Evolutionary conservation across 75 land plant species (phyloP).

Genomic region (Ceratopteris richardii): DNA sequence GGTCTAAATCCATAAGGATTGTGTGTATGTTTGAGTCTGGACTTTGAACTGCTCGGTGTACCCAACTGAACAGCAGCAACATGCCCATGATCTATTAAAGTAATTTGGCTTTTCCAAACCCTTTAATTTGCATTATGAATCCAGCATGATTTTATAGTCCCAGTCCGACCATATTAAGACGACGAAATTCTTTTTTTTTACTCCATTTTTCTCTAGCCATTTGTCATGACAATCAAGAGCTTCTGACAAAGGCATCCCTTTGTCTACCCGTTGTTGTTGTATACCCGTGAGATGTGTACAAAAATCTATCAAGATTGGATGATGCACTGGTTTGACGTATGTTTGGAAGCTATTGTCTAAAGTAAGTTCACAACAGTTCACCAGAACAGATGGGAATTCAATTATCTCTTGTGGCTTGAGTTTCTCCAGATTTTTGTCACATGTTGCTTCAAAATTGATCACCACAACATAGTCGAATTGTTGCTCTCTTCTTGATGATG

Average conservation of each 20-base stretch:
- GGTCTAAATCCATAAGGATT: no score
- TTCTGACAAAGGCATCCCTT: conserved; percentile 65
- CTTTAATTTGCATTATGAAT: conserved; percentile 76
- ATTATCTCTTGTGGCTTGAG: conserved; percentile 86
- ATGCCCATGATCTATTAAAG: conserved; percentile 71
- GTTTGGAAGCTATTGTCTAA: conserved; percentile 68
- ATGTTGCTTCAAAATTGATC: conserved; percentile 94
- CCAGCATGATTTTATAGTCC: conserved; percentile 87
- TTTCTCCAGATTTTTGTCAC: conserved; percentile 43
- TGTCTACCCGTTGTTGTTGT: conserved; percentile 66
- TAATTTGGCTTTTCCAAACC: conserved; percentile 72
- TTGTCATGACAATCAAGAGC: conserved; percentile 81
- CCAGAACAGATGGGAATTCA: conserved; percentile 85
- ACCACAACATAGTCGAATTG: conserved; percentile 91
- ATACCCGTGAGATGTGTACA: conserved; percentile 79
- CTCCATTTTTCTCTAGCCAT: conserved; percentile 86
- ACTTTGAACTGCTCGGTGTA: no score
- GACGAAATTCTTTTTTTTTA: conserved; percentile 71
- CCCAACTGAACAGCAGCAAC: no score
- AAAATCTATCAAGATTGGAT: conserved; percentile 62
- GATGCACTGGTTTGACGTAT: conserved; percentile 55
- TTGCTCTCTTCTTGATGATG: conserved; percentile 17
- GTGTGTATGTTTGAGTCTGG: no score
- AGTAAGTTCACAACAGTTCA: conserved; percentile 45
- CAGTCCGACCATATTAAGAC: conserved; percentile 92